Base-by-base conservation (phyloP, 306 rosid genomes). In the Malus fusca region DNA sequence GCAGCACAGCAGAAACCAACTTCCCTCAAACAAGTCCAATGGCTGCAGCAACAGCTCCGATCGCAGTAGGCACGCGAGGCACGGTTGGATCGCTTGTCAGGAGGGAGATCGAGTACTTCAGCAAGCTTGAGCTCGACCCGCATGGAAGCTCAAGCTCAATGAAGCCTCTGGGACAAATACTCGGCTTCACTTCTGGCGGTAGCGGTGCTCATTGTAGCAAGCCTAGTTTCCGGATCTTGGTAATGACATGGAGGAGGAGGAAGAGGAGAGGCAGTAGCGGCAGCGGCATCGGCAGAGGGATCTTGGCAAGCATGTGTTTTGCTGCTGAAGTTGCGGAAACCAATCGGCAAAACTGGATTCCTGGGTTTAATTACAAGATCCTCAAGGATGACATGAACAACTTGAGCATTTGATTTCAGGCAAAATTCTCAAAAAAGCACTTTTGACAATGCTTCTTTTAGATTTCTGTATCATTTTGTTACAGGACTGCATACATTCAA, bases 21-120 rank as follows among this genome's bases (percentile, higher is more conserved):
- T 66, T 68, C 68, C 56, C 37, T 62, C 78, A 83, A 59, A 75
- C 51, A 51, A 77, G 79, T 43, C 73, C 79, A 83, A 92, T 91
- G 96, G 86, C 87, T 51, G 84, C 83, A 62, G 83, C 83, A 69
- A 66, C 87, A 69, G 73, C 87, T 86, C 94, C 96, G 17, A 81
- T 87, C 55, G 89, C 95, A 56, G 80, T 91, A 58, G 96, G 97
- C 75, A 91, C 97, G 75, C 85, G 88, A 22, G 97, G 97, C 75
- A 92, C 97, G 1, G 82, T 92, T 10, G 97, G 92, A 55, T 90
- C 96, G 19, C 88, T 92, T 4, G 88, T 92, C 19, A 86, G 84
- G 83, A 88, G 82, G 81, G 94, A 90, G 81, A 90, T 90, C 28
- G 97, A 92, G 77, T 87, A 88, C 74, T 92, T 88, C 85, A 82